Conservation (phyloP, 352 stramenopile species). For the Pythium coloratum region DNA sequence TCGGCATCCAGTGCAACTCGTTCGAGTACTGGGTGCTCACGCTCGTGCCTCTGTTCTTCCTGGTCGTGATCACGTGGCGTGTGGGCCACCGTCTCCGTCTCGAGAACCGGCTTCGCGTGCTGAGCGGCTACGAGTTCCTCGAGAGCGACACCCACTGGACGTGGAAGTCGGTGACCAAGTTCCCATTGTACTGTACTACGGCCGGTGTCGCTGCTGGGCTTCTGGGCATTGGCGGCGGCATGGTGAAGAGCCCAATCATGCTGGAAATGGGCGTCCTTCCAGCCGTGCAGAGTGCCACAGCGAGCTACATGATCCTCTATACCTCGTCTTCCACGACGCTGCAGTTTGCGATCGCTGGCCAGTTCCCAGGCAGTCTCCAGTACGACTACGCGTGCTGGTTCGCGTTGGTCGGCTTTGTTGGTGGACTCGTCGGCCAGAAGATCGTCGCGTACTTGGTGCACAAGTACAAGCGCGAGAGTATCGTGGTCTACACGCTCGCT, state of each 20-base stretch:
- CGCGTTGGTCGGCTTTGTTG: conserved; percentile 89
- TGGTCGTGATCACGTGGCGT: conserved; percentile 23
- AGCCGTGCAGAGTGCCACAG: conserved; percentile 88
- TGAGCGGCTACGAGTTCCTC: conserved; percentile 74
- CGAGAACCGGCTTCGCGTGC: conserved; percentile 55
- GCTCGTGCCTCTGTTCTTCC: conserved; percentile 67
- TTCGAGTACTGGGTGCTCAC: conserved; percentile 92
- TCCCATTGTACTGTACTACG: conserved; percentile 91
- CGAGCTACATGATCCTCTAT: conserved; percentile 89
- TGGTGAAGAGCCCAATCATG: conserved; percentile 97
- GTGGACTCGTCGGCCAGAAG: conserved; percentile 67
- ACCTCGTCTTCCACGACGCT: conserved; percentile 93
- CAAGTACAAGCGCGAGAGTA: conserved; percentile 86
- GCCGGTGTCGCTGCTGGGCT: conserved; percentile 94
- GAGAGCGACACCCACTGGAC: conserved; percentile 96
- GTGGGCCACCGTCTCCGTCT: conserved; percentile 48
- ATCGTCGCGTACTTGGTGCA: conserved; percentile 89
- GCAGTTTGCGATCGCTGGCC: conserved; percentile 80
- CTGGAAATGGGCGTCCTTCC: conserved; percentile 96
- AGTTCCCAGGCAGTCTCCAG: conserved; percentile 73
- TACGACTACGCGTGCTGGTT: conserved; percentile 93
- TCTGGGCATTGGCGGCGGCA: conserved; percentile 96
- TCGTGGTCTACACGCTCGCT: conserved; percentile 76
- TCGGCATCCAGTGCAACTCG: conserved; percentile 94
- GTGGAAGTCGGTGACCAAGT: conserved; percentile 78